phyloP scores from a whole-genome alignment of 139 green algal species.

The Desmodesmus armatus region DNA sequence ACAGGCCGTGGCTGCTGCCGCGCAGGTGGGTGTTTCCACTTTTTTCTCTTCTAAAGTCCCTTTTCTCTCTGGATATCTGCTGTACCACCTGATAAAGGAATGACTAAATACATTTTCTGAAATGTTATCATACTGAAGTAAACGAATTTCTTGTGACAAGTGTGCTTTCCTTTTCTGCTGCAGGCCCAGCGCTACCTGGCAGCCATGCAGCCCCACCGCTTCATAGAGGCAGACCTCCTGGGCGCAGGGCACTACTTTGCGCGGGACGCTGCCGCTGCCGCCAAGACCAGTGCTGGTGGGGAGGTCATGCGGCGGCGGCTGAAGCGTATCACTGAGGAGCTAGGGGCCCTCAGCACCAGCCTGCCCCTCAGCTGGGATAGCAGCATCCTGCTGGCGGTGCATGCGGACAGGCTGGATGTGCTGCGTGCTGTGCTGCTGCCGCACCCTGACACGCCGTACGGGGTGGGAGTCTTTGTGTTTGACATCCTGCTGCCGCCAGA shows the following conservation, averaged over 20 bases:
- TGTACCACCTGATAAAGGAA: too few species aligned
- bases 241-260: background rate
- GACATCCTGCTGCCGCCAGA: constrained; percentile 71
- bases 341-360: constrained; percentile 52
- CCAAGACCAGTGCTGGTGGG: background rate
- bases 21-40: too few species aligned
- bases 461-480: constrained; percentile 63
- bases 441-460: constrained; percentile 52
- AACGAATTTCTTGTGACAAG: too few species aligned
- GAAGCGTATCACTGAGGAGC: constrained; percentile 56
- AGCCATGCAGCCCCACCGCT: constrained; percentile 11
- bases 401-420: constrained; percentile 63
- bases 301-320: constrained; percentile 47
- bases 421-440: constrained; percentile 58
- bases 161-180: too few species aligned
- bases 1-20: too few species aligned
- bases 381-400: constrained; percentile 58
- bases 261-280: background rate
- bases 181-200: constrained; percentile 13
- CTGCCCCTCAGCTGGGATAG: constrained; percentile 65
- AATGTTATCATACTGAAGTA: too few species aligned
- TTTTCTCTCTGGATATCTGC: too few species aligned
- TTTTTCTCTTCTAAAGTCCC: too few species aligned
- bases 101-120: too few species aligned
- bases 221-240: constrained; percentile 24